A percentile compares a stretch with the other conserved stretches of the same genome.
phyloP scores from a whole-genome alignment of 164 flowering plant species.

The Chloranthus sessilifolius region DNA sequence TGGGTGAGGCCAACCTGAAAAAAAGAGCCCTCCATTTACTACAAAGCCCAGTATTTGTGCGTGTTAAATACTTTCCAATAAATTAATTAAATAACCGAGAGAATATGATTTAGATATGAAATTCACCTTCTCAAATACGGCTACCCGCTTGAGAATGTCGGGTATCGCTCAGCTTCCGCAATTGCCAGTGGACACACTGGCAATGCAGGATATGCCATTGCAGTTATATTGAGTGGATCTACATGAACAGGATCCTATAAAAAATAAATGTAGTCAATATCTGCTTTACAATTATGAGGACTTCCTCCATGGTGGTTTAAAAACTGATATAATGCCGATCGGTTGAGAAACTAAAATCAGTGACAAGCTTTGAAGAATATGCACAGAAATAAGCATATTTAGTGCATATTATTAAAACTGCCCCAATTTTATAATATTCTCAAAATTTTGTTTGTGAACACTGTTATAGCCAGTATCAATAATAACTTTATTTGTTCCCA shows the following conservation, averaged over 20 bases:
- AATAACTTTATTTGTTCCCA: no score
- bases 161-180: constrained; percentile 98
- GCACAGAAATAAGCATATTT: no score
- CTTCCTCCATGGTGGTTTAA: no score
- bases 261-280: no score
- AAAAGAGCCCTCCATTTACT: constrained; percentile 5
- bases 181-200: constrained; percentile 96
- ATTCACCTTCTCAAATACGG: constrained; percentile 83
- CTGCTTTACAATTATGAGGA: no score
- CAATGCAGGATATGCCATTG: constrained; percentile 98
- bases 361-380: no score
- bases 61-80: neutral
- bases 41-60: neutral
- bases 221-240: constrained; percentile 88
- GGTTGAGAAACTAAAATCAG: no score
- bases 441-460: no score
- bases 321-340: no score
- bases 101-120: neutral
- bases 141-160: constrained; percentile 79
- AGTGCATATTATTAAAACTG: no score
- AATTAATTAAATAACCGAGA: neutral
- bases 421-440: no score
- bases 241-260: constrained; percentile 70
- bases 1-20: constrained; percentile 85
- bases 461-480: no score